These are phyloP conservation scores for Usnea hakonensis DNA, from an alignment of 495 filamentous ascomycete genomes.

Conservation along the genomic window DNA sequence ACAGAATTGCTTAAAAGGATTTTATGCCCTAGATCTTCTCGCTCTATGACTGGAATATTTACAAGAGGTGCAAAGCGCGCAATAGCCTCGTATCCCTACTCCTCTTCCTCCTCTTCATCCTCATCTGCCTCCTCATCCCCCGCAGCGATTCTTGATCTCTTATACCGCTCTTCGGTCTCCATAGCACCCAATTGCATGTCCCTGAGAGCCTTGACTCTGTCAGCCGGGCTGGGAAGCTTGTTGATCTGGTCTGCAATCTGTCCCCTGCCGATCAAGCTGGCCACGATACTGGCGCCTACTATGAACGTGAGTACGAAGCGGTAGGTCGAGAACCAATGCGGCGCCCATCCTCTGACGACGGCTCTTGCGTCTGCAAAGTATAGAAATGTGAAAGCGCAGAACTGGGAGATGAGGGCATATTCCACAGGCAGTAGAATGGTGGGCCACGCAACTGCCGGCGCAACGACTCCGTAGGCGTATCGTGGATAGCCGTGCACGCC, in stretches of 20 bases:
- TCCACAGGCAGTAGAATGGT: constrained; percentile 80
- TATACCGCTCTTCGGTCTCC: constrained; percentile 54
- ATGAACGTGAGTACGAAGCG: constrained; percentile 93
- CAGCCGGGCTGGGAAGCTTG: constrained; percentile 40
- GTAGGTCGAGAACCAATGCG: constrained; percentile 86
- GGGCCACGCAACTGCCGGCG: constrained; percentile 86
- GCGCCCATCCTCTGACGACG: constrained; percentile 70
- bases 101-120: constrained; percentile 28
- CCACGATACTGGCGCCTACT: constrained; percentile 79
- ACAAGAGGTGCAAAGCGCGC: neutral
- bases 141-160: constrained; percentile 34
- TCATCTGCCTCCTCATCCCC: constrained; percentile 36
- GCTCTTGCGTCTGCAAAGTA: constrained; percentile 84
- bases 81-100: constrained; percentile 5
- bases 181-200: constrained; percentile 47
- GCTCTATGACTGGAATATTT: neutral
- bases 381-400: constrained; percentile 77
- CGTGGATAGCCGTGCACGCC: constrained; percentile 64
- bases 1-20: no score
- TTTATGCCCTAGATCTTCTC: neutral
- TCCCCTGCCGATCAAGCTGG: constrained; percentile 77
- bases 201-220: constrained; percentile 57
- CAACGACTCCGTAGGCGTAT: constrained; percentile 75
- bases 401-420: constrained; percentile 85
- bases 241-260: constrained; percentile 59